Evolutionary conservation across 306 rosid genomes (phyloP).

Genomic region (Cicer chorassanicum): DNA sequence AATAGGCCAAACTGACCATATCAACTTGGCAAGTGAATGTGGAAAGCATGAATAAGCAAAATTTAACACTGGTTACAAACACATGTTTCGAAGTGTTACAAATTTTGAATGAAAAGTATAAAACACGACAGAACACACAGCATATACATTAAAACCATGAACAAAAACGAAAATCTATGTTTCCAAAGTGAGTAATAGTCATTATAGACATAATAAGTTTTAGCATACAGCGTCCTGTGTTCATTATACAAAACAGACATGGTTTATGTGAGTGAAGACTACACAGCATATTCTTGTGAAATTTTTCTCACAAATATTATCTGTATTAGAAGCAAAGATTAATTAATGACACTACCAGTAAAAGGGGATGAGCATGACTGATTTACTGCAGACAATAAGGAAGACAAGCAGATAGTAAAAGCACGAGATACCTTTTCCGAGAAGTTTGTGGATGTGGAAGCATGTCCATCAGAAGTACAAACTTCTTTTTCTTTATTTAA

Average conservation of each 20-base stretch:
- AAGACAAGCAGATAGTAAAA: constrained; percentile 34
- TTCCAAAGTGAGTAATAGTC: background rate
- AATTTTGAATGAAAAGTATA: background rate
- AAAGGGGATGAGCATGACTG: constrained; percentile 11
- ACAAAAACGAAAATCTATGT: background rate
- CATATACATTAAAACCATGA: background rate
- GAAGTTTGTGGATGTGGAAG: constrained; percentile 40
- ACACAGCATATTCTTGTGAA: background rate
- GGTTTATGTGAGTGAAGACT: constrained; percentile 9
- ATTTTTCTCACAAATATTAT: background rate
- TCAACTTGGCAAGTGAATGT: constrained; percentile 9
- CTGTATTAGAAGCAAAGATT: background rate
- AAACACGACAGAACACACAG: background rate
- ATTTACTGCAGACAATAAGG: background rate
- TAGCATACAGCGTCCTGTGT: background rate
- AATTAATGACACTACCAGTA: background rate
- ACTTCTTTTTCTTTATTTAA: constrained; percentile 61
- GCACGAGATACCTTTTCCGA: constrained; percentile 54
- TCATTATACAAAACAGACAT: background rate
- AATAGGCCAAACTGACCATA: background rate
- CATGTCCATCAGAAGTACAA: constrained; percentile 42
- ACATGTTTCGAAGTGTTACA: background rate
- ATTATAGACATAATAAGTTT: background rate
- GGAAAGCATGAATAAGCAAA: background rate
- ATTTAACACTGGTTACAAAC: background rate